phyloP scores from a whole-genome alignment of 2,329 filamentous ascomycete species.

The Fusarium oligoseptatum region DNA sequence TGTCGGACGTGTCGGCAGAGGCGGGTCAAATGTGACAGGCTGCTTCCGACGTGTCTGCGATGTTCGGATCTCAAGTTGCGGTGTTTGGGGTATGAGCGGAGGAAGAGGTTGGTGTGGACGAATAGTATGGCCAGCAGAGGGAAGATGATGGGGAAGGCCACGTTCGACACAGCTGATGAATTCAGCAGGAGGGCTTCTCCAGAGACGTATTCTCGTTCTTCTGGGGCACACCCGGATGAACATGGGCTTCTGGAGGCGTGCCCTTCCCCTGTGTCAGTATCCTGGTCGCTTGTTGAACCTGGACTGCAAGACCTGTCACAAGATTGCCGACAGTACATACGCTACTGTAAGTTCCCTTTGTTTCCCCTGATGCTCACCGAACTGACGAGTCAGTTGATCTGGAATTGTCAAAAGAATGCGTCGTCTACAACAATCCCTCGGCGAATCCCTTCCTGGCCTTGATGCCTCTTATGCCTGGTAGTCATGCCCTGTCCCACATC shows the following conservation, averaged over 20 bases:
- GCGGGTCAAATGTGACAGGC: slow-evolving; percentile 26
- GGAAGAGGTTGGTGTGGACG: slow-evolving; percentile 13
- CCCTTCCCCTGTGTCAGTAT: neutral
- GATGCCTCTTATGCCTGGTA: slow-evolving; percentile 23
- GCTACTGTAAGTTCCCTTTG: slow-evolving; percentile 14
- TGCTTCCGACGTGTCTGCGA: slow-evolving; percentile 12
- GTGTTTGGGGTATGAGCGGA: slow-evolving; percentile 22
- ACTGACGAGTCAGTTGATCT: slow-evolving; percentile 6
- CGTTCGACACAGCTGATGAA: slow-evolving; percentile 3
- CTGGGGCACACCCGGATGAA: neutral
- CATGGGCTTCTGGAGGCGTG: neutral
- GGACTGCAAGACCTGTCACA: slow-evolving; percentile 21
- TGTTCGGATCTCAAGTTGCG: slow-evolving; percentile 11
- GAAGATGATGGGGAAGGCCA: slow-evolving; percentile 21
- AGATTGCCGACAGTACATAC: slow-evolving; percentile 24
- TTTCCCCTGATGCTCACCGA: neutral
- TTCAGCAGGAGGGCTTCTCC: neutral
- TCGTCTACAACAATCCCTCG: slow-evolving; percentile 20
- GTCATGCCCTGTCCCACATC: slow-evolving; percentile 14
- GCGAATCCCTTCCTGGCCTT: slow-evolving; percentile 22
- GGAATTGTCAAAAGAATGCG: slow-evolving; percentile 24
- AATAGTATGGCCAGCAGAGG: slow-evolving; percentile 24
- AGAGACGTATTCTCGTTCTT: too few species aligned
- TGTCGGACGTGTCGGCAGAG: slow-evolving; percentile 24
- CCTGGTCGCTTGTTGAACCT: slow-evolving; percentile 17